phyloP scores from a whole-genome alignment of 2,329 filamentous ascomycete genomes.

The Colletotrichum simmondsii region DNA sequence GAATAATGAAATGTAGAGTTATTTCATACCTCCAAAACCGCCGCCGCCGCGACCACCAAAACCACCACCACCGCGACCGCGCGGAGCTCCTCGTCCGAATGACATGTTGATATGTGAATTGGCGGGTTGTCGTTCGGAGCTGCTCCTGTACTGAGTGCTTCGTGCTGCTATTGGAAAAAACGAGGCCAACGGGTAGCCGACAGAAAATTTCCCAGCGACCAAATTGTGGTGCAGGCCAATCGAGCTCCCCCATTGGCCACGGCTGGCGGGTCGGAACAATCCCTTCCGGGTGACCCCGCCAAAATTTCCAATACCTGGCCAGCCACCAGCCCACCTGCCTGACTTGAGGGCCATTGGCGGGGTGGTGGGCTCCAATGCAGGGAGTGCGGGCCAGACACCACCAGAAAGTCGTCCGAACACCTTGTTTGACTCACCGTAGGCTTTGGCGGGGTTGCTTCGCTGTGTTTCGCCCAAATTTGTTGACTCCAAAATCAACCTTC shows the following conservation, averaged over 20 bases:
- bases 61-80: slow-evolving; percentile 34
- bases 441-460: slow-evolving; percentile 33
- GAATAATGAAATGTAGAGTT: background rate
- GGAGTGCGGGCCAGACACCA: background rate
- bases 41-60: slow-evolving; percentile 36
- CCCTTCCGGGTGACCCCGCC: slow-evolving; percentile 15
- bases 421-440: slow-evolving; percentile 32
- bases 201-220: slow-evolving; percentile 35
- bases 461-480: slow-evolving; percentile 27
- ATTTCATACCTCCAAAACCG: slow-evolving; percentile 14
- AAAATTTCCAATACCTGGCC: background rate
- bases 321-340: background rate
- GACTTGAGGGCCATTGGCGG: background rate
- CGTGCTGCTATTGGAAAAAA: slow-evolving; percentile 19
- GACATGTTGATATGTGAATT: slow-evolving; percentile 33
- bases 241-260: slow-evolving; percentile 25
- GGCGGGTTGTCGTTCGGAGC: slow-evolving; percentile 23
- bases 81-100: slow-evolving; percentile 37
- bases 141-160: slow-evolving; percentile 24
- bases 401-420: slow-evolving; percentile 20
- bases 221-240: slow-evolving; percentile 30
- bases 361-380: background rate
- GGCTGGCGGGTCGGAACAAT: slow-evolving; percentile 16
- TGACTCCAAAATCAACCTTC: slow-evolving; percentile 2
- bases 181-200: slow-evolving; percentile 11